Evolutionary conservation across 129 eudicot genomes (phyloP).

Genomic region (Pittosporum tobira): DNA sequence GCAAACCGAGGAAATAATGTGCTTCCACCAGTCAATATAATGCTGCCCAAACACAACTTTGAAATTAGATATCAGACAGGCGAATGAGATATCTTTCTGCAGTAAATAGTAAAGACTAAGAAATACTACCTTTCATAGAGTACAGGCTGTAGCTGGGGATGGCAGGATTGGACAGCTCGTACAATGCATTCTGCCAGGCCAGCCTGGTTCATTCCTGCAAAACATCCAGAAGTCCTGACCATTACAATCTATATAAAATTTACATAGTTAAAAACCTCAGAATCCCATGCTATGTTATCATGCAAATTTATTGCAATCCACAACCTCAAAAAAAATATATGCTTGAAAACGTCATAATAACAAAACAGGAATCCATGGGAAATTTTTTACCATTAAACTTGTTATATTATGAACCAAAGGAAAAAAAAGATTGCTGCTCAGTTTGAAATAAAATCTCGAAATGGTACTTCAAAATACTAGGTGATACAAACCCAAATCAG

Average conservation of each 20-base stretch:
- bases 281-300: background rate
- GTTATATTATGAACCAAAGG: background rate
- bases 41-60: conserved; percentile 38
- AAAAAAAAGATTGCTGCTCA: background rate
- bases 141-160: conserved; percentile 89
- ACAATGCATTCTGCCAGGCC: conserved; percentile 96
- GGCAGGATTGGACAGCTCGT: conserved; percentile 82
- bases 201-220: conserved; percentile 88
- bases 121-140: conserved; percentile 68
- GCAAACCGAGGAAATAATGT: conserved; percentile 76
- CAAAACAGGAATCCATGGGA: background rate
- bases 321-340: background rate
- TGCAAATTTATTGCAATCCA: background rate
- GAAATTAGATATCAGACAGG: conserved; percentile 9
- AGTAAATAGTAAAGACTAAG: background rate
- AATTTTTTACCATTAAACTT: background rate
- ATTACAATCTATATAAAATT: background rate
- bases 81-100: background rate
- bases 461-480: conserved; percentile 5
- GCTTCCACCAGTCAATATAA: conserved; percentile 91
- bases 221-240: conserved; percentile 16
- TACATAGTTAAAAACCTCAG: background rate
- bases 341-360: background rate
- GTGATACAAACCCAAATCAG: conserved; percentile 72
- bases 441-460: background rate